phyloP scores from a whole-genome alignment of 257 asterid species.

The Ophiorrhiza pumila region DNA sequence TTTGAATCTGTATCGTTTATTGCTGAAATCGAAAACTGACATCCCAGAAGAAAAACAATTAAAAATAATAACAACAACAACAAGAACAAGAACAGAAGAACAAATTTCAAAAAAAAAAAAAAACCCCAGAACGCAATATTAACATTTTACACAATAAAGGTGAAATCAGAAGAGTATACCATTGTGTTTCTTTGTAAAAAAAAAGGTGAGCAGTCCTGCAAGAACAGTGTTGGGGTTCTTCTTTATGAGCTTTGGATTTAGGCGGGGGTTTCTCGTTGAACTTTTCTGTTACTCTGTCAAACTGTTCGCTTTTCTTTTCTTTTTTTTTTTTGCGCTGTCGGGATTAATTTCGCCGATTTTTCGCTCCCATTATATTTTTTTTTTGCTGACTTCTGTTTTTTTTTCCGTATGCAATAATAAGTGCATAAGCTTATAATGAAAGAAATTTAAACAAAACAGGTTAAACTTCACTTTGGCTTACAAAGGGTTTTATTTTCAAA shows the following conservation, averaged over 20 bases:
- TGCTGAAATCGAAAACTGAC: constrained; percentile 90
- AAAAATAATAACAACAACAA: background rate
- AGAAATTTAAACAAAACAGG: too few relatives aligned
- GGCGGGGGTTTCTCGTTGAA: constrained; percentile 14
- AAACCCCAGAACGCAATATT: background rate
- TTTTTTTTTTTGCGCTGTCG: background rate
- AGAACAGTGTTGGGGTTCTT: background rate
- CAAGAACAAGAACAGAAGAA: background rate
- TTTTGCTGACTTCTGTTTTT: too few relatives aligned
- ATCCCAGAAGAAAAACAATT: constrained; percentile 16
- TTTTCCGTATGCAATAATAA: too few relatives aligned
- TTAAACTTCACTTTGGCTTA: too few relatives aligned
- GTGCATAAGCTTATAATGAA: too few relatives aligned
- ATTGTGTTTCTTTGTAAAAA: background rate
- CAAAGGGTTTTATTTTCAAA: too few relatives aligned
- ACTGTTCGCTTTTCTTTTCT: background rate
- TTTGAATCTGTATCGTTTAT: constrained; percentile 78
- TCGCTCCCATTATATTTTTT: background rate
- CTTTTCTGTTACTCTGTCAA: constrained; percentile 2
- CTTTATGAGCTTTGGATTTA: constrained; percentile 7
- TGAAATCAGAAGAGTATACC: constrained; percentile 1
- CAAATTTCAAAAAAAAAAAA: background rate
- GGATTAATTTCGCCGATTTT: background rate
- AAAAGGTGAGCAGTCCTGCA: constrained; percentile 5
- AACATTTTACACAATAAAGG: background rate